Evolutionary conservation across 1,284 basidiomycete species (phyloP).

Genomic region (Naganishia liquefaciens): DNA sequence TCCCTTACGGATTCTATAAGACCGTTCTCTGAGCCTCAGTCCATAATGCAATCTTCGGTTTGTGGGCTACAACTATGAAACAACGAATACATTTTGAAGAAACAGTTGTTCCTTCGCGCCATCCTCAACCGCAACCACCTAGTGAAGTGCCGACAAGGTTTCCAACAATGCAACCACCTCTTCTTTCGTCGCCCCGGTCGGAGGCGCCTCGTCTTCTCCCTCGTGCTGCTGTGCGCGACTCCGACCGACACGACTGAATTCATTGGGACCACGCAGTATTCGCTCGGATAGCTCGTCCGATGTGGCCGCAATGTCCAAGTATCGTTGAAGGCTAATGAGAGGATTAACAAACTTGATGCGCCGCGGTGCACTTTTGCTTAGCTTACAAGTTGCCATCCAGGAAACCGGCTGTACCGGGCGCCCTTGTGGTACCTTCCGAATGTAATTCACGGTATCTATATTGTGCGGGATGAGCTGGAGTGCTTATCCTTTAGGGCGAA

Average conservation of each 20-base stretch:
- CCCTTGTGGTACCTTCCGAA: slow-evolving; percentile 61
- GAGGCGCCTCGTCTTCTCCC: slow-evolving; percentile 2
- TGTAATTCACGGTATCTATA: slow-evolving; percentile 65
- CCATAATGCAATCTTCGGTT: background rate
- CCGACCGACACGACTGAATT: slow-evolving; percentile 43
- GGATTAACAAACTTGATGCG: background rate
- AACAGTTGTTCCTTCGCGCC: no score
- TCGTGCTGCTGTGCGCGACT: slow-evolving; percentile 8
- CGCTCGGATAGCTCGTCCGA: slow-evolving; percentile 34
- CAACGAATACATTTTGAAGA: slow-evolving; percentile 3
- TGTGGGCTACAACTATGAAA: slow-evolving; percentile 2
- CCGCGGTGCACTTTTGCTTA: background rate
- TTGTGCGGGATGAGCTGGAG: slow-evolving; percentile 7
- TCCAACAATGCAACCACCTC: slow-evolving; percentile 17
- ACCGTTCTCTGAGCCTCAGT: slow-evolving; percentile 3
- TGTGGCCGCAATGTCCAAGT: slow-evolving; percentile 56
- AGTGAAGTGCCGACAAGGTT: slow-evolving; percentile 8
- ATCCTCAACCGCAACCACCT: background rate
- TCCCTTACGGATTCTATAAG: slow-evolving; percentile 25
- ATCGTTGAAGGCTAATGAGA: slow-evolving; percentile 61
- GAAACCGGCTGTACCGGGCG: slow-evolving; percentile 65
- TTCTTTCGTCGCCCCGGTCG: slow-evolving; percentile 9
- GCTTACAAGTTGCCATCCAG: slow-evolving; percentile 77
- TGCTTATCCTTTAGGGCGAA: slow-evolving; percentile 12
- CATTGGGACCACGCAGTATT: slow-evolving; percentile 42